These are phyloP conservation scores for Ceratocystis harringtonii DNA, from an alignment of 2,329 filamentous ascomycete species.

Conservation along the genomic window DNA sequence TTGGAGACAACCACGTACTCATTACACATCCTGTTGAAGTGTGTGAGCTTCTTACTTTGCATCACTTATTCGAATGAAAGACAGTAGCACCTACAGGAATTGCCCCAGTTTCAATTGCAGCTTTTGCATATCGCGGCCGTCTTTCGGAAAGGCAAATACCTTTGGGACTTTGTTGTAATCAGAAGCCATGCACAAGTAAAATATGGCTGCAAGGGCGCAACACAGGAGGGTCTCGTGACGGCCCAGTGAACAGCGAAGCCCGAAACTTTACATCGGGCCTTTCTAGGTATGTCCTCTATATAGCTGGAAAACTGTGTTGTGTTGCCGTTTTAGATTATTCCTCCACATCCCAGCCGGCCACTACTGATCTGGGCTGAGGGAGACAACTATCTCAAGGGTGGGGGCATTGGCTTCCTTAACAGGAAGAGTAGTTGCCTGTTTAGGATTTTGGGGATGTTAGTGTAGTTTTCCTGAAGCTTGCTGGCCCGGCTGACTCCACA, in stretches of 20 bases:
- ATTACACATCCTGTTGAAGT: too few relatives aligned
- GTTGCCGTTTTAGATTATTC: background rate
- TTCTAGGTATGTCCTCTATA: background rate
- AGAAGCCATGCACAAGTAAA: background rate
- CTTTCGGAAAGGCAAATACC: too few relatives aligned
- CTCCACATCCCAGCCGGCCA: conserved; percentile 5
- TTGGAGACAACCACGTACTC: background rate
- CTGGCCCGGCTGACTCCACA: background rate
- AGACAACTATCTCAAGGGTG: background rate
- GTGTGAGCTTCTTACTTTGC: background rate
- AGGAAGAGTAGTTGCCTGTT: background rate
- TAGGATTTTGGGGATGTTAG: background rate
- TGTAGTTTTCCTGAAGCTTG: background rate
- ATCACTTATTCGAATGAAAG: too few relatives aligned
- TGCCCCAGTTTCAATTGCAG: too few relatives aligned
- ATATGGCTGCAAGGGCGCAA: background rate
- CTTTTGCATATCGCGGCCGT: too few relatives aligned
- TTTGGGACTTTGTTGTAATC: too few relatives aligned
- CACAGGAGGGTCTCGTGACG: background rate
- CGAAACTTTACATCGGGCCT: too few relatives aligned
- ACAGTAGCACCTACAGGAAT: too few relatives aligned
- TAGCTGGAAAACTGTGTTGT: background rate
- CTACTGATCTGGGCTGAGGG: conserved; percentile 1
- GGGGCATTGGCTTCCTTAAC: background rate
- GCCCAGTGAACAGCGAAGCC: too few relatives aligned